Evolutionary conservation across 345 rosid species (phyloP).

Genomic region (Stellera chamaejasme): DNA sequence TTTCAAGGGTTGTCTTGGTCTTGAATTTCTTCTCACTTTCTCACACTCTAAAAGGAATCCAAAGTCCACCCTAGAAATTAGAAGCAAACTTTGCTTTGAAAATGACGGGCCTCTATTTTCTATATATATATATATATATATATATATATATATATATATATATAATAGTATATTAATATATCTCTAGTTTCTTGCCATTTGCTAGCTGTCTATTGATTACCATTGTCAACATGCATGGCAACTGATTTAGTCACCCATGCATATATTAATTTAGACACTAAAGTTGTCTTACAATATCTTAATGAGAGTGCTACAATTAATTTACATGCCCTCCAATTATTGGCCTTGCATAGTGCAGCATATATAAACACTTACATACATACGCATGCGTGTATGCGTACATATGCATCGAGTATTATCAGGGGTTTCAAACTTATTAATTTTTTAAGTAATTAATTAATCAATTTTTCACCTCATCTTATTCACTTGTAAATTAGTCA

Average conservation of each 20-base stretch:
- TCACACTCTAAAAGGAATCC: slow-evolving; percentile 1
- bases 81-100: slow-evolving; percentile 1
- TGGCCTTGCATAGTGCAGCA: too few species aligned
- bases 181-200: not conserved
- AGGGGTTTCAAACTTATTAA: too few species aligned
- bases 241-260: too few species aligned
- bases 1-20: not conserved
- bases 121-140: too few species aligned
- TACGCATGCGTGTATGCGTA: too few species aligned
- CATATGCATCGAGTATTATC: too few species aligned
- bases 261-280: not conserved
- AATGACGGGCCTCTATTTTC: not conserved
- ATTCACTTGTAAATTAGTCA: too few species aligned
- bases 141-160: too few species aligned
- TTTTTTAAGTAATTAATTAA: too few species aligned
- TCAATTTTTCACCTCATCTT: too few species aligned
- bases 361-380: too few species aligned
- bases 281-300: not conserved
- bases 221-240: not conserved
- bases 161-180: not conserved
- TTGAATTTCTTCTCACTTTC: not conserved
- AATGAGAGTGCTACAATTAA: slow-evolving; percentile 4
- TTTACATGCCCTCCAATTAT: too few species aligned
- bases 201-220: not conserved
- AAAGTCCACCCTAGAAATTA: not conserved